Evolutionary conservation across 73 alveolate species (phyloP), one percentile per base, ranked within the genome.

Genomic region (Stentor roeselii): DNA sequence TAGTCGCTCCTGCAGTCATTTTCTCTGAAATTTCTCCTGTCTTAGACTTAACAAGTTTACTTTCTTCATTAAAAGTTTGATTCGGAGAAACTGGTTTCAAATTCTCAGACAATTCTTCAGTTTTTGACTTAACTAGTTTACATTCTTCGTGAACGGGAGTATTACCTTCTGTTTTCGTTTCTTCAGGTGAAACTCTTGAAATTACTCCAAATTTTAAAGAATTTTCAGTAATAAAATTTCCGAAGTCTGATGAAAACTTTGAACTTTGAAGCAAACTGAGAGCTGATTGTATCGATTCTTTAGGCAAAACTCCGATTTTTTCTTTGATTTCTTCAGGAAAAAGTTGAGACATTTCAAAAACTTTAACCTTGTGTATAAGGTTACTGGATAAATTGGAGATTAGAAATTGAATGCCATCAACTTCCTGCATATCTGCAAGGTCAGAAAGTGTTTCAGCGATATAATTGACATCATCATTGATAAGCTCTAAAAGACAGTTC

Each of bases 281-380:
- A 50, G 67, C 6, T 50, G 6, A 11, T 21, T 50, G 67, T 11
- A 50, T 6, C 21, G 67, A 11, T 11, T 6, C 21, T 50, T 11
- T 11, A 21, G 67, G 21, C 21, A 11, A 6, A 50, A 50, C 30
- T 50, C 21, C 21, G 21, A 50, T 6, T 37, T 82, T 50, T 82
- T 77, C 42, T 75, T 80, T 3, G 87, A 86, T 59, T 77, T 86
- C 38, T 36, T 34, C 60, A 78, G 88, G 3, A 78, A 3, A 3
- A 50, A 35, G 42, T 82, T 82, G 11, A 86, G 59, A 59, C 83
- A 86, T 75, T 86, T 82, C 78, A 59, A 75, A 31, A 86, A 31
- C 31, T 77, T 86, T 3, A 75, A 59, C 75, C 42, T 61, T 34
- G 91, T 80, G 75, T 77, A 78, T 3, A 86, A 86, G n/a, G 76